Evolutionary conservation across 768 basidiomycete species (phyloP).

Genomic region (Amanita jacksonii): DNA sequence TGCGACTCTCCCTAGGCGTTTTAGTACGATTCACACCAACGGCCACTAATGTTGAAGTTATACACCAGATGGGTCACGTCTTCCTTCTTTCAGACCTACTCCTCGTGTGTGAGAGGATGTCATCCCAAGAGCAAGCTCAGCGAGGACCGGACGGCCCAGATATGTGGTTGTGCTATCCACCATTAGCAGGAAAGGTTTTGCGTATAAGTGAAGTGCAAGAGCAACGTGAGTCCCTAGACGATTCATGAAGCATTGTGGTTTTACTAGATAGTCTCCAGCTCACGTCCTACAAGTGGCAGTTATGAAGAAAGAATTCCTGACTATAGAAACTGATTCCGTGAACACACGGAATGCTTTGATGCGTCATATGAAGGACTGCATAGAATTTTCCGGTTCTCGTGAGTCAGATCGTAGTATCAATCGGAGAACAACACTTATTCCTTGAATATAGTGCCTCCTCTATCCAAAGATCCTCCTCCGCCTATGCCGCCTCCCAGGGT

Average conservation of each 20-base stretch:
- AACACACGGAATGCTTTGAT: constrained; percentile 54
- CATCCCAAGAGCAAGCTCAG: constrained; percentile 47
- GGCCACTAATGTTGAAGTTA: constrained; percentile 61
- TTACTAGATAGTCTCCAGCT: constrained; percentile 29
- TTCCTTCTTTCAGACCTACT: constrained; percentile 91
- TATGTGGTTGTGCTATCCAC: constrained; percentile 92
- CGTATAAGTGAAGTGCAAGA: constrained; percentile 53
- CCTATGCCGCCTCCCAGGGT: constrained; percentile 42
- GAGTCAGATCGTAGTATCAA: constrained; percentile 20
- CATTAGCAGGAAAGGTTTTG: constrained; percentile 89
- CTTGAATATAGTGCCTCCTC: constrained; percentile 36
- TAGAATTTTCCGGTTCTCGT: constrained; percentile 72
- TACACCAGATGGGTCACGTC: constrained; percentile 72
- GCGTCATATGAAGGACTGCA: constrained; percentile 71
- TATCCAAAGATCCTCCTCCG: constrained; percentile 56
- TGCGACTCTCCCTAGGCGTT: constrained; percentile 66
- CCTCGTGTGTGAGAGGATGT: constrained; percentile 81
- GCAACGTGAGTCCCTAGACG: constrained; percentile 36
- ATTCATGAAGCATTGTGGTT: not conserved
- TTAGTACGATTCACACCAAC: constrained; percentile 70
- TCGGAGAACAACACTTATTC: not conserved
- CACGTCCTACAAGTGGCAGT: constrained; percentile 69
- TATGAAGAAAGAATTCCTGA: constrained; percentile 81
- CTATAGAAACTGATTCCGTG: constrained; percentile 50
- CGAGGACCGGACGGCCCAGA: constrained; percentile 53